A percentile compares a stretch with the other conserved stretches of the same genome.
phyloP scores from a whole-genome alignment of 331 rosid genomes.

The Stylosanthes scabra region DNA sequence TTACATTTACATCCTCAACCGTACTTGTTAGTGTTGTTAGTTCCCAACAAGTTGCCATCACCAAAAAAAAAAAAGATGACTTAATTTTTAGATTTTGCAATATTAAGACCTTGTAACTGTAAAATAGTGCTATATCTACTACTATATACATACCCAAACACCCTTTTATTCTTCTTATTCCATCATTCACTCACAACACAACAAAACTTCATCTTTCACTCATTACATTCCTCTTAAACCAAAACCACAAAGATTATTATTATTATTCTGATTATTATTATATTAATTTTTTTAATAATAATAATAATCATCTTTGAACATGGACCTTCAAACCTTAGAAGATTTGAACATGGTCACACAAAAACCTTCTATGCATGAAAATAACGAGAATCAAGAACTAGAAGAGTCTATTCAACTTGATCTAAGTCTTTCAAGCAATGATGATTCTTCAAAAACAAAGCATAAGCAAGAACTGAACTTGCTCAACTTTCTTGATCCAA shows the following conservation, averaged over 20 bases:
- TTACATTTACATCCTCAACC: not conserved
- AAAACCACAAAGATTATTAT: conserved; percentile 27
- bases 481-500: conserved; percentile 62
- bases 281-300: too few species aligned
- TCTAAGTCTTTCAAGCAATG: conserved; percentile 68
- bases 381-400: conserved; percentile 29
- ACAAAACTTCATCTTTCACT: conserved; percentile 41
- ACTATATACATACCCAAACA: conserved; percentile 51
- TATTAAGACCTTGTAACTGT: conserved; percentile 88
- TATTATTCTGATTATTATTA: too few species aligned
- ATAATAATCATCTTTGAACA: not conserved
- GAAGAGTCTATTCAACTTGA: conserved; percentile 46
- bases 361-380: conserved; percentile 47
- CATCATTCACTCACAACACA: conserved; percentile 29
- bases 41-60: conserved; percentile 59
- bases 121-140: conserved; percentile 59
- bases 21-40: conserved; percentile 22
- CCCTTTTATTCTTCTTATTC: conserved; percentile 45
- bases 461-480: conserved; percentile 68
- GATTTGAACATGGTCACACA: conserved; percentile 43
- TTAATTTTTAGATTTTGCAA: conserved; percentile 60
- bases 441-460: conserved; percentile 55
- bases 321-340: conserved; percentile 52
- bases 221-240: conserved; percentile 38
- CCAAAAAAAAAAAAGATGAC: conserved; percentile 42